A percentile compares a stretch with the other conserved stretches of the same genome.
Evolutionary conservation across 2,329 filamentous ascomycete species (phyloP).

Genomic region (Botrytis cinerea): DNA sequence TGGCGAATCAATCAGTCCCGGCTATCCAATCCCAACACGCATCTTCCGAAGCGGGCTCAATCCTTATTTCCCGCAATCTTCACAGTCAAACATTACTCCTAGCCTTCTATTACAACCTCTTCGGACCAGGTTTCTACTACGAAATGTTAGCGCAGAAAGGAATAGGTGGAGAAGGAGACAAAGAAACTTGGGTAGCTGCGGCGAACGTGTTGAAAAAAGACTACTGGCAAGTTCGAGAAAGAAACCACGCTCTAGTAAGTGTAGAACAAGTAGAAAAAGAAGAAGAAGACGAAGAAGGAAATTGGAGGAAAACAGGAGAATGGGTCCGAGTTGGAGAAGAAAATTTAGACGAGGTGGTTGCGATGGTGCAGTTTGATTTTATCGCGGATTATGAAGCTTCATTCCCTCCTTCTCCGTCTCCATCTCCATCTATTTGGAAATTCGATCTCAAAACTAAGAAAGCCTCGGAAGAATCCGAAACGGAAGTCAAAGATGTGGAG

Average conservation of each 20-base stretch:
- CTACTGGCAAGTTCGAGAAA: constrained; percentile 24
- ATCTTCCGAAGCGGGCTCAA: constrained; percentile 23
- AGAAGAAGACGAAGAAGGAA: background rate
- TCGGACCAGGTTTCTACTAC: constrained; percentile 23
- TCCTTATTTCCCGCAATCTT: constrained; percentile 14
- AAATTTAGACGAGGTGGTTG: background rate
- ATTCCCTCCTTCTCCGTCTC: background rate
- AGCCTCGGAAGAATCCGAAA: background rate
- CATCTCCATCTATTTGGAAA: background rate
- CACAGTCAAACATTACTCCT: constrained; percentile 15
- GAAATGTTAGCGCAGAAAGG: constrained; percentile 16
- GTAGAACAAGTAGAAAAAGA: background rate
- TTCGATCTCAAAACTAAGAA: background rate
- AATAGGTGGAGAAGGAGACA: constrained; percentile 24
- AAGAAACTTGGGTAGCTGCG: constrained; percentile 23
- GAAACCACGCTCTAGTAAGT: constrained; percentile 4
- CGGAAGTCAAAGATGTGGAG: background rate
- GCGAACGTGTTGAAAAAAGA: background rate
- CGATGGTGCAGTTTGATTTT: constrained; percentile 22
- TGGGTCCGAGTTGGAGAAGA: background rate
- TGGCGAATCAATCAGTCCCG: constrained; percentile 35
- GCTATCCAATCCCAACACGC: constrained; percentile 8
- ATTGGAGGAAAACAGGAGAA: background rate
- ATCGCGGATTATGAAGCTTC: constrained; percentile 10
- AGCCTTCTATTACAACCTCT: constrained; percentile 25